Conservation (phyloP, 1,139 yeast species). For the Pichia sp. region DNA sequence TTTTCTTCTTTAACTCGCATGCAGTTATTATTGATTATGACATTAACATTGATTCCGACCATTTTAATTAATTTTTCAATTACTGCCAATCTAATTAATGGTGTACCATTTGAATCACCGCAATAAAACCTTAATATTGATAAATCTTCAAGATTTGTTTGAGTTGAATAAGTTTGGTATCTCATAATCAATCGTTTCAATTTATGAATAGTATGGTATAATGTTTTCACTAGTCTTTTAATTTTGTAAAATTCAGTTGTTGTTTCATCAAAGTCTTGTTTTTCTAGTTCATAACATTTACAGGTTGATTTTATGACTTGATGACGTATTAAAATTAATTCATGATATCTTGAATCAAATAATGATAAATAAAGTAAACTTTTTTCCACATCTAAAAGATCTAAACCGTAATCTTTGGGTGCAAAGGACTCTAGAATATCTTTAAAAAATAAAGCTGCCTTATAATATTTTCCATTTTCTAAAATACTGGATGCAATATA, state of each 20-base stretch:
- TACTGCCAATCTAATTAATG: slow-evolving; percentile 11
- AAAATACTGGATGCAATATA: slow-evolving; percentile 17
- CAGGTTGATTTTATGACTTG: slow-evolving; percentile 3
- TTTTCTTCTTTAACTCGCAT: slow-evolving; percentile 1
- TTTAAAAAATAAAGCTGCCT: not conserved
- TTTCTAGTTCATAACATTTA: not conserved
- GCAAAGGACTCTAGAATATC: too few species aligned
- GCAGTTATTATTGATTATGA: slow-evolving; percentile 9
- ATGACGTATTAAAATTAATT: slow-evolving; percentile 10
- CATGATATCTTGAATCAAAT: slow-evolving; percentile 20
- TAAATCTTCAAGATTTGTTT: slow-evolving; percentile 15
- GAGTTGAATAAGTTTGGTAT: not conserved
- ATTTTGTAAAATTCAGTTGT: too few species aligned
- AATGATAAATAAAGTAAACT: slow-evolving; percentile 12
- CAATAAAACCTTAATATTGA: slow-evolving; percentile 18
- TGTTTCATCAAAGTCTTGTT: not conserved
- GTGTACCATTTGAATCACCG: slow-evolving; percentile 16
- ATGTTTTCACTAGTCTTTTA: too few species aligned
- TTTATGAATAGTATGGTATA: not conserved
- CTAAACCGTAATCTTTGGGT: too few species aligned
- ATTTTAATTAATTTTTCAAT: slow-evolving; percentile 11
- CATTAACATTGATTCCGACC: not conserved
- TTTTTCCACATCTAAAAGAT: slow-evolving; percentile 6
- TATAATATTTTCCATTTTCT: slow-evolving; percentile 6
- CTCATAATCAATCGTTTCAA: not conserved